Base-by-base conservation (phyloP, 1,284 basidiomycete species). In the Trametes hirsuta region DNA sequence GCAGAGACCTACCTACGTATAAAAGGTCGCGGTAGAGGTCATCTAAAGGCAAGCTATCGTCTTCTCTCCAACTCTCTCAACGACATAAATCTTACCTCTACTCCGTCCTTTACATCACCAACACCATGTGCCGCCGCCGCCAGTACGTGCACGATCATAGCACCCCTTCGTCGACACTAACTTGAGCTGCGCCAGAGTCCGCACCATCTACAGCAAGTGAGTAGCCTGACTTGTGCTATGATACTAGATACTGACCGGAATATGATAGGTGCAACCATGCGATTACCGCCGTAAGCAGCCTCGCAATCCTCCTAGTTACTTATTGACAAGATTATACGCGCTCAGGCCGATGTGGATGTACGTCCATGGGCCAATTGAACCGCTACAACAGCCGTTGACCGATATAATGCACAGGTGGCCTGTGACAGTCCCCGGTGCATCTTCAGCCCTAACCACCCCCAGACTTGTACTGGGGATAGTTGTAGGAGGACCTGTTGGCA, bases 401-500 rank as follows among this genome's bases (percentile, higher is more conserved):
- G 6, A 24, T 8, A 4, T 8, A 4, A 10, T 9, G 53, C 41
- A 53, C 61, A 90, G 88, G 86, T 90, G 67, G 82, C 83, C 68
- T 90, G 88, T 66, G 80, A 84, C 65, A 73, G 81, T 52, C 68
- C 74, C 37, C 81, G 75, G 55, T 90, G 88, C 76, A 86, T 81
- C 72, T 88, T 90, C 71, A 90, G 88, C 68, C 79, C 82, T 9
- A 76, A 70, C 36, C 88, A 90, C 71, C 79, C 86, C 35, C 66
- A 60, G 37, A 71, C 73, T 42, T 89, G 87, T 69, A 56, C 62
- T 39, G 79, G 82, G 4, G 84, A 83, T 11, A 59, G 70, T 45
- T 90, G 88, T 69, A 80, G 72, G 59, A 71, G 79, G 62, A 80
- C 76, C 54, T 90, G 88, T 71, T 90, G 86, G 85, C 88, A 90